Evolutionary conservation across 2,329 filamentous ascomycete genomes (phyloP).

Genomic region (Neonectria faginata): DNA sequence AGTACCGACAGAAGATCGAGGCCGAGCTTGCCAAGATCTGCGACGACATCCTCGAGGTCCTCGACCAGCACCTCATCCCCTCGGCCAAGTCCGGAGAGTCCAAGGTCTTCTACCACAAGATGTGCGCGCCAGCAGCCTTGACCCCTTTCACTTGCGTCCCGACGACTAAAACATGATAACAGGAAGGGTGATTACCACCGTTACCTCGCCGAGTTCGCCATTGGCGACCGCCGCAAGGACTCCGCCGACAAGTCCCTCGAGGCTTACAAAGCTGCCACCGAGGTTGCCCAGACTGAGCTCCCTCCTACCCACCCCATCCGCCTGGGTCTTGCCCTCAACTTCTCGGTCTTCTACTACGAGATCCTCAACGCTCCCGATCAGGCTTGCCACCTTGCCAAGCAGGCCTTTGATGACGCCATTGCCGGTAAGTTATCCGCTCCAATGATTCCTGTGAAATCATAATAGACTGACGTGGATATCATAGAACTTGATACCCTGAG

Average conservation of each 20-base stretch:
- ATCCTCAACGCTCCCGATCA: constrained; percentile 98
- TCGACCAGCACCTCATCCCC: constrained; percentile 93
- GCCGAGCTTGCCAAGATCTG: constrained; percentile 96
- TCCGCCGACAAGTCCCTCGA: constrained; percentile 89
- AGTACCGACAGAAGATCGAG: constrained; percentile 99
- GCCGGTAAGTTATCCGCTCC: constrained; percentile 64
- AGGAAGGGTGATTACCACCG: constrained; percentile 99
- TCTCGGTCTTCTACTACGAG: constrained; percentile 99
- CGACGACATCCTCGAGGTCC: constrained; percentile 95
- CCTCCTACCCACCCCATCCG: constrained; percentile 98
- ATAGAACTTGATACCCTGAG: constrained; percentile 94
- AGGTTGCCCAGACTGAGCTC: constrained; percentile 97
- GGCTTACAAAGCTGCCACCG: constrained; percentile 99
- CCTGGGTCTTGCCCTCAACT: constrained; percentile 97
- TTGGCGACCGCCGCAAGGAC: constrained; percentile 90
- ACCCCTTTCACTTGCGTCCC: neutral
- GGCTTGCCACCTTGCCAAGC: constrained; percentile 98
- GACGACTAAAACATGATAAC: constrained; percentile 34
- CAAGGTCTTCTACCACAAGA: constrained; percentile 99
- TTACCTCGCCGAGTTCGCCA: constrained; percentile 93
- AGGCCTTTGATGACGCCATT: constrained; percentile 98
- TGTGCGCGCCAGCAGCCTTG: constrained; percentile 68
- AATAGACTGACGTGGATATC: constrained; percentile 19
- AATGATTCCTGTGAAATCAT: neutral
- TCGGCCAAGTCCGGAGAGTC: constrained; percentile 97